Conservation (phyloP, 495 filamentous ascomycete genomes). For the Penicillium waksmanii region DNA sequence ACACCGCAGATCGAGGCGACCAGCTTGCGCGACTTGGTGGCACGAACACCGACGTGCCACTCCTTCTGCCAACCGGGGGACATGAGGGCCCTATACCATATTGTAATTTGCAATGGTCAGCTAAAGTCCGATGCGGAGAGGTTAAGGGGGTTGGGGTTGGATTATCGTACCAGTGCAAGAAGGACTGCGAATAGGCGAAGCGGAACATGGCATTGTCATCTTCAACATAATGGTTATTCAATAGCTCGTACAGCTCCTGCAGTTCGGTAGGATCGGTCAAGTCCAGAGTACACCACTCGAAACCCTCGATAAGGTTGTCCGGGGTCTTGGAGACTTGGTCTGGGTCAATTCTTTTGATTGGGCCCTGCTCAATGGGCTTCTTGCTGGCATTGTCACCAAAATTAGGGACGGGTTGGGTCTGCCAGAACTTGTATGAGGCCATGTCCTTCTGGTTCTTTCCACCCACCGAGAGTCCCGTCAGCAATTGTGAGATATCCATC, state of each 20-base stretch:
- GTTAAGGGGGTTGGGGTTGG: not conserved
- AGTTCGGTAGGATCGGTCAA: slow-evolving; percentile 79
- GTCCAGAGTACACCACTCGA: slow-evolving; percentile 94
- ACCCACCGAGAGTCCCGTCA: slow-evolving; percentile 74
- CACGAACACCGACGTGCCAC: slow-evolving; percentile 94
- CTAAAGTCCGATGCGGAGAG: not conserved
- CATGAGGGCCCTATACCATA: slow-evolving; percentile 75
- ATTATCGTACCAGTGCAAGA: slow-evolving; percentile 77
- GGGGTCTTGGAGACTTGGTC: slow-evolving; percentile 74
- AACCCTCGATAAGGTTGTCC: slow-evolving; percentile 68
- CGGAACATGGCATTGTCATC: slow-evolving; percentile 96
- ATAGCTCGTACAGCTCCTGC: slow-evolving; percentile 82
- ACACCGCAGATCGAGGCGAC: slow-evolving; percentile 95
- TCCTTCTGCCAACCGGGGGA: slow-evolving; percentile 93
- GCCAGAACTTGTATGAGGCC: slow-evolving; percentile 97
- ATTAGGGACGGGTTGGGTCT: slow-evolving; percentile 89
- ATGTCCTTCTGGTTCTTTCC: slow-evolving; percentile 94
- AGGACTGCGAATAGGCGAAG: slow-evolving; percentile 88
- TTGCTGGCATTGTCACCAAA: slow-evolving; percentile 61
- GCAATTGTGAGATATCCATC: slow-evolving; percentile 73
- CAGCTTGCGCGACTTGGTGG: slow-evolving; percentile 73
- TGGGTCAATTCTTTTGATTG: slow-evolving; percentile 72
- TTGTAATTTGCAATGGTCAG: slow-evolving; percentile 27
- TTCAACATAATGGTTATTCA: slow-evolving; percentile 94
- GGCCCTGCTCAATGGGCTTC: slow-evolving; percentile 54